Conservation (phyloP, 2,329 filamentous ascomycete species). For the Aspergillus brunneoviolaceus region DNA sequence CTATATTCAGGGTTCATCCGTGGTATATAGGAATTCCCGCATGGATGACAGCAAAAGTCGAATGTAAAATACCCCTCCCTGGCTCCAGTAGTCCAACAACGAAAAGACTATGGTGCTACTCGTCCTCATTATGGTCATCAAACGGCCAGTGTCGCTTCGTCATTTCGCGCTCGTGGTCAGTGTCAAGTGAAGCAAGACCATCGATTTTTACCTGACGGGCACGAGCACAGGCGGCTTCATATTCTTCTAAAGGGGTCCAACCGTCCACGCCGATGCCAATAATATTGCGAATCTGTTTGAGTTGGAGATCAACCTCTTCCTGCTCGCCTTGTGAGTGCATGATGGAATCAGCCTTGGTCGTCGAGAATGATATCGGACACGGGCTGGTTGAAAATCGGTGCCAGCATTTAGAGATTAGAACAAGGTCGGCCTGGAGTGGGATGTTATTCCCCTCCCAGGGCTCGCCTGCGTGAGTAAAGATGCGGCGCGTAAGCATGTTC, state of each 20-base stretch:
- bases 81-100: not conserved
- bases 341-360: too few relatives aligned
- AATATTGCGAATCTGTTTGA: too few relatives aligned
- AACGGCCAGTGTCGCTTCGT: conserved; percentile 17
- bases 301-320: too few relatives aligned
- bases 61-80: not conserved
- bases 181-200: conserved; percentile 6
- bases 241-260: not conserved
- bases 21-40: not conserved
- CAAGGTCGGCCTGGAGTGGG: too few relatives aligned
- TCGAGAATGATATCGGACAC: too few relatives aligned
- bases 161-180: conserved; percentile 14
- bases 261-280: too few relatives aligned
- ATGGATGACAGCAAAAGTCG: not conserved
- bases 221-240: conserved; percentile 13
- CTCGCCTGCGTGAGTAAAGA: too few relatives aligned
- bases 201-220: conserved; percentile 10
- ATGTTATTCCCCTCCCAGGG: too few relatives aligned
- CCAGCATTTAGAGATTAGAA: too few relatives aligned
- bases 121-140: conserved; percentile 17
- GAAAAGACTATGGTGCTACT: not conserved
- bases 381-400: too few relatives aligned
- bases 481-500: too few relatives aligned
- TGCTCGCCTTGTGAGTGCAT: too few relatives aligned
- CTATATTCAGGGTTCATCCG: not conserved